phyloP scores from a whole-genome alignment of 2,329 filamentous ascomycete genomes.

The Biscogniauxia marginata region DNA sequence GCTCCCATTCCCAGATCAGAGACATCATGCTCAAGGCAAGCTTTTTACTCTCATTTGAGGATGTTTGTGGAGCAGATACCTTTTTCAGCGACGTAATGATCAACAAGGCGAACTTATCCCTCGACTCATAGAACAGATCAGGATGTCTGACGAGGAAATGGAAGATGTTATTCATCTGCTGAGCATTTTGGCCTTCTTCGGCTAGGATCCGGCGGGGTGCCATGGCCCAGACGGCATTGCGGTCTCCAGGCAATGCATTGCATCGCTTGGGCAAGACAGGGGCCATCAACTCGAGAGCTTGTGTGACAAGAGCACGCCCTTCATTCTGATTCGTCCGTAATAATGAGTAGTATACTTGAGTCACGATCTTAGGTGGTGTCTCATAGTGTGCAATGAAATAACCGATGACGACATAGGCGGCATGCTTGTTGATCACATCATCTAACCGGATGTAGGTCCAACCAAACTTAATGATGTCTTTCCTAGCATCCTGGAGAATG shows the following conservation, averaged over 20 bases:
- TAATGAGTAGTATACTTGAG: constrained; percentile 90
- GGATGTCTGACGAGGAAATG: constrained; percentile 93
- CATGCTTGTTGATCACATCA: constrained; percentile 98
- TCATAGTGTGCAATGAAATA: constrained; percentile 98
- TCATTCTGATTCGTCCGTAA: constrained; percentile 94
- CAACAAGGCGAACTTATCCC: constrained; percentile 84
- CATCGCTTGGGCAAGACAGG: constrained; percentile 88
- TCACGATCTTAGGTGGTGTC: constrained; percentile 91
- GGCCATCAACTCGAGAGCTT: constrained; percentile 92
- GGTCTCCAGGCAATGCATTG: constrained; percentile 63
- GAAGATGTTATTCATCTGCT: constrained; percentile 96
- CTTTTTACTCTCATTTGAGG: constrained; percentile 89
- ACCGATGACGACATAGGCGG: constrained; percentile 92
- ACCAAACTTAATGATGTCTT: constrained; percentile 98
- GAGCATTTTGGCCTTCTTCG: constrained; percentile 91
- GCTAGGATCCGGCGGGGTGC: constrained; percentile 87
- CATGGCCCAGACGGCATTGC: constrained; percentile 82
- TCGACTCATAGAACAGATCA: constrained; percentile 89
- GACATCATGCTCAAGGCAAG: constrained; percentile 87
- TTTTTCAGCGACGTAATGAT: constrained; percentile 89
- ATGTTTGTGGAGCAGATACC: constrained; percentile 77
- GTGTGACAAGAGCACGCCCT: constrained; percentile 85
- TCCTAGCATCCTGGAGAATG: constrained; percentile 85
- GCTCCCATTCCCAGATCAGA: constrained; percentile 90
- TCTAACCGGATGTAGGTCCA: constrained; percentile 99